Evolutionary conservation across 768 basidiomycete species (phyloP).

Genomic region (Suillus sp.): DNA sequence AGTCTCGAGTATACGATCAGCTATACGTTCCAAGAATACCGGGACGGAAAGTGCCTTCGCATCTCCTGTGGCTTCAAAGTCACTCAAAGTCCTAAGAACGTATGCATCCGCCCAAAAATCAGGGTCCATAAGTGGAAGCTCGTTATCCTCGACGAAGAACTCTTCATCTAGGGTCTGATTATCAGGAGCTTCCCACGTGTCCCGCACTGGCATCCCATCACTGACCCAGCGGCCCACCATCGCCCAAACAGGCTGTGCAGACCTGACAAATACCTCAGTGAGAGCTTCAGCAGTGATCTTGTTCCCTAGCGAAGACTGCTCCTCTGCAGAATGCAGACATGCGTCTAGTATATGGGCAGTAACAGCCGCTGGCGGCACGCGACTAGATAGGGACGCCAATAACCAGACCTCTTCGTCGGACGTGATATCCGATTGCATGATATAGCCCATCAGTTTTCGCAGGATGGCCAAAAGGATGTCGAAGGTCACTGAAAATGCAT

Average conservation of each 20-base stretch:
- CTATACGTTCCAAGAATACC: slow-evolving; percentile 61
- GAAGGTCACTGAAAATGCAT: slow-evolving; percentile 60
- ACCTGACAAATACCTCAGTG: slow-evolving; percentile 60
- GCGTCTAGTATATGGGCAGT: slow-evolving; percentile 64
- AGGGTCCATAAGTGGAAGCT: slow-evolving; percentile 62
- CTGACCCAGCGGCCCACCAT: slow-evolving; percentile 74
- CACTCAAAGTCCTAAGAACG: slow-evolving; percentile 46
- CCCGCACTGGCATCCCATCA: slow-evolving; percentile 65
- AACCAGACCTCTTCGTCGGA: slow-evolving; percentile 41
- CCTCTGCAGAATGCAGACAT: slow-evolving; percentile 57
- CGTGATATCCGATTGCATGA: slow-evolving; percentile 32
- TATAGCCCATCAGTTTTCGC: slow-evolving; percentile 32
- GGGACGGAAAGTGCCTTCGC: slow-evolving; percentile 44
- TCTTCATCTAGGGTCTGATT: slow-evolving; percentile 57
- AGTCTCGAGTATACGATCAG: slow-evolving; percentile 58
- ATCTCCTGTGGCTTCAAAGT: slow-evolving; percentile 28
- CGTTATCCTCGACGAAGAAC: slow-evolving; percentile 79
- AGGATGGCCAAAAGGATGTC: slow-evolving; percentile 56
- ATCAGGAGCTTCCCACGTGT: slow-evolving; percentile 28
- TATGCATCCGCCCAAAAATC: slow-evolving; percentile 84
- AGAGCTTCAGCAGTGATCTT: slow-evolving; percentile 54
- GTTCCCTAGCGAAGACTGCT: slow-evolving; percentile 62
- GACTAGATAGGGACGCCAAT: slow-evolving; percentile 40
- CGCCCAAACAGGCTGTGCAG: slow-evolving; percentile 71
- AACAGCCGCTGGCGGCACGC: slow-evolving; percentile 51